These are phyloP conservation scores for Leucosporidium yakuticum DNA, from an alignment of 768 basidiomycete species.

Conservation along the genomic window DNA sequence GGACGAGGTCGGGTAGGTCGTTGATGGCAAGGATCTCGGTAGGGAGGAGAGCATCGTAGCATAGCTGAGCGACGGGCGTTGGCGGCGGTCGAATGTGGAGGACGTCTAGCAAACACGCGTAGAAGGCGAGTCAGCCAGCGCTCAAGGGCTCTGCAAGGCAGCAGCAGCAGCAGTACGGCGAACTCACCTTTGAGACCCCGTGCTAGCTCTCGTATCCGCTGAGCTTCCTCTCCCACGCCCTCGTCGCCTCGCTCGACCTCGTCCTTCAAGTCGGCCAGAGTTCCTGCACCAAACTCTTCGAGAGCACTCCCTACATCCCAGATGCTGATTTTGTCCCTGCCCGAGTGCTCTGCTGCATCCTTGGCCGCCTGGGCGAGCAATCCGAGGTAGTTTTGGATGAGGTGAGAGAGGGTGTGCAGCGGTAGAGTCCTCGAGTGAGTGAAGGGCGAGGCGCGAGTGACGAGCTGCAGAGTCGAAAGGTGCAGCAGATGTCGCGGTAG, in stretches of 20 bases:
- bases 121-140: not conserved
- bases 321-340: constrained; percentile 5
- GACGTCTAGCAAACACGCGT: constrained; percentile 8
- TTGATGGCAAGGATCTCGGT: constrained; percentile 10
- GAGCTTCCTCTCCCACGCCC: constrained; percentile 21
- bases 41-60: constrained; percentile 10
- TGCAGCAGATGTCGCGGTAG: constrained; percentile 12
- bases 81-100: not conserved
- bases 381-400: constrained; percentile 22
- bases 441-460: constrained; percentile 19
- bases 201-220: constrained; percentile 11
- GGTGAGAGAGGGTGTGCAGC: constrained; percentile 28
- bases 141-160: no score
- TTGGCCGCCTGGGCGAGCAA: constrained; percentile 9
- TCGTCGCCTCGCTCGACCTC: constrained; percentile 10
- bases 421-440: constrained; percentile 13
- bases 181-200: constrained; percentile 16
- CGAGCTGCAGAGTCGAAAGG: constrained; percentile 25
- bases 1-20: not conserved
- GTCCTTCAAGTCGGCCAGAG: constrained; percentile 6
- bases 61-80: constrained; percentile 10
- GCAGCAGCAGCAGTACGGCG: not conserved
- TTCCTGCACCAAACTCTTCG: constrained; percentile 7
- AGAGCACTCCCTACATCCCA: constrained; percentile 26
- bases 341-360: constrained; percentile 9